Conservation (phyloP, 805 yeast species). For the Metschnikowia shivogae region DNA sequence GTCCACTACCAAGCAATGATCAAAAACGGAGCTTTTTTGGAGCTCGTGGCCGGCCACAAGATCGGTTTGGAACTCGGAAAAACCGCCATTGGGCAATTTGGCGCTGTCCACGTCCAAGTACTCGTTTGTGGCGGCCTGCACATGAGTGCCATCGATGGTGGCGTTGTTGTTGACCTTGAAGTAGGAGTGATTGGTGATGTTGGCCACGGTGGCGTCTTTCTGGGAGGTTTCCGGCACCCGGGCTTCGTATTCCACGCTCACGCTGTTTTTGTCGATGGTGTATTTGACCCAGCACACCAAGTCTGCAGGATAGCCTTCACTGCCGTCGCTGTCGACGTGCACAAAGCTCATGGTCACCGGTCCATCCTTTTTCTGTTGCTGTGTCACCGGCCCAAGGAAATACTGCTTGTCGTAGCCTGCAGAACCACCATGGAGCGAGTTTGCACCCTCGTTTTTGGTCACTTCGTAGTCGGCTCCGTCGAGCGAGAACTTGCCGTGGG, state of each 20-base stretch:
- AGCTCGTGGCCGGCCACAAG: constrained; percentile 18
- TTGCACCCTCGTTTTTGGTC: constrained; percentile 37
- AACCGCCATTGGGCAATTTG: constrained; percentile 45
- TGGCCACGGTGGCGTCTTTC: constrained; percentile 46
- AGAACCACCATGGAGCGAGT: constrained; percentile 52
- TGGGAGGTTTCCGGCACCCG: constrained; percentile 22
- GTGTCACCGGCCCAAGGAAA: constrained; percentile 53
- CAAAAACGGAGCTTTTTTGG: constrained; percentile 17
- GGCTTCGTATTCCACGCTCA: constrained; percentile 49
- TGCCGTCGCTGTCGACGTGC: constrained; percentile 43
- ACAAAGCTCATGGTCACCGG: constrained; percentile 34
- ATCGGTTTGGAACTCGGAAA: constrained; percentile 16
- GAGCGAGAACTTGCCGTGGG: constrained; percentile 39
- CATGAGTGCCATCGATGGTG: constrained; percentile 29
- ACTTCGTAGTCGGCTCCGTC: constrained; percentile 40
- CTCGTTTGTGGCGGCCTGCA: constrained; percentile 35
- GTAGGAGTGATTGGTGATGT: constrained; percentile 61
- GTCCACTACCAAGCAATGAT: constrained; percentile 49
- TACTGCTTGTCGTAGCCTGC: constrained; percentile 48
- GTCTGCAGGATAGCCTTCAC: constrained; percentile 60
- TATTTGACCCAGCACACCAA: constrained; percentile 46
- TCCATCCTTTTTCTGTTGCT: constrained; percentile 24
- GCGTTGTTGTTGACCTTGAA: constrained; percentile 43
- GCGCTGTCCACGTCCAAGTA: constrained; percentile 39
- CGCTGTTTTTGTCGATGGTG: constrained; percentile 33